Evolutionary conservation across 2,329 filamentous ascomycete genomes (phyloP).

Genomic region (Sclerotiophoma versabilis): DNA sequence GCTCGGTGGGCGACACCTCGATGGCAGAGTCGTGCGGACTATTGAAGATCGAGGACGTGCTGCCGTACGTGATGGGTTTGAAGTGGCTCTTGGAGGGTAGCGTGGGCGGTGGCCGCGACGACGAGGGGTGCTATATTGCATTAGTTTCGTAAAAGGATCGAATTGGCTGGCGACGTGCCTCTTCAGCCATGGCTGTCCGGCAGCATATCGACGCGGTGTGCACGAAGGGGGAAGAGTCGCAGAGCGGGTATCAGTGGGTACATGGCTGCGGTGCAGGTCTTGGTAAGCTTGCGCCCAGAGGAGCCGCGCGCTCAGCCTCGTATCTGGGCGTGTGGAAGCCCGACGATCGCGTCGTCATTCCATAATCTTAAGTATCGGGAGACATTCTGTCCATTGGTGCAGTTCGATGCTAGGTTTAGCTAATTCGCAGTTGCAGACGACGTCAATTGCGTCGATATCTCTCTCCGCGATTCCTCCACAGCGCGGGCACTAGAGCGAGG

Average conservation of each 20-base stretch:
- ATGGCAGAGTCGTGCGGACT: conserved; percentile 22
- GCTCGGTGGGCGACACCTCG: conserved; percentile 15
- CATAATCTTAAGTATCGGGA: not conserved
- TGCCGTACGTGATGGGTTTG: conserved; percentile 23
- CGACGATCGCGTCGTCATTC: not conserved
- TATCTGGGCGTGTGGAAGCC: conserved; percentile 8
- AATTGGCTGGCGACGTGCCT: conserved; percentile 10
- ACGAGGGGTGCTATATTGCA: not conserved
- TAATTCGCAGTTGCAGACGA: not conserved
- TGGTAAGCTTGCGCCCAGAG: conserved; percentile 19
- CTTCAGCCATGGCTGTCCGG: conserved; percentile 22
- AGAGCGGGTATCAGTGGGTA: conserved; percentile 5
- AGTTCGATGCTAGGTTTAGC: not conserved
- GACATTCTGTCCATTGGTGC: conserved; percentile 15
- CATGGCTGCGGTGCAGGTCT: conserved; percentile 14
- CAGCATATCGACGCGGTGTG: conserved; percentile 12
- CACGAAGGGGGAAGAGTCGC: not conserved
- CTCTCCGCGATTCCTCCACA: conserved; percentile 2
- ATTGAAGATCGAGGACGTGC: conserved; percentile 2
- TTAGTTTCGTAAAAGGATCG: not conserved
- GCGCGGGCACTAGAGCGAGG: not conserved
- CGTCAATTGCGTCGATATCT: not conserved
- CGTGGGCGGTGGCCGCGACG: not conserved
- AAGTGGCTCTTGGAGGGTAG: conserved; percentile 1
- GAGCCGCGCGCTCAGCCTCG: conserved; percentile 22